Base-by-base conservation (phyloP, 306 rosid species). In the Malus fusca region DNA sequence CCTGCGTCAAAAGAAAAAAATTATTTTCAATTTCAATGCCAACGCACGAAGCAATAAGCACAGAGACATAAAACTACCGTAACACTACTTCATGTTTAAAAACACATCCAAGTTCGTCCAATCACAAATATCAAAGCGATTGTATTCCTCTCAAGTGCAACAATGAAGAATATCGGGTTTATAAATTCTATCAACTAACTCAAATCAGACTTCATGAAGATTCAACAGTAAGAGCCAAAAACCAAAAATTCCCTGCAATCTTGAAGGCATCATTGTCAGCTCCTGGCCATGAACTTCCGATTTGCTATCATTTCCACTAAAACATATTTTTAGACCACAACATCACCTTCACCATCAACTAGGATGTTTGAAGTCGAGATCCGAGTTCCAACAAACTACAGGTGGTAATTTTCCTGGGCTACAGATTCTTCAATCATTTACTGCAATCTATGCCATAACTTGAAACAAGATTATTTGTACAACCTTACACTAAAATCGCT, bases 1-100 rank as follows among this genome's bases (percentile, higher is more conserved):
- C 90, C 98, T 94, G 93, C 88, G 81, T 60, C 40, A 44, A 44
- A 61, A 66, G 58, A 69, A 30, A 68, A 33, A 33, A 33, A 1
- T 33, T 40, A 74, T 33, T 68, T 68, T 43, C 46, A 21, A 61
- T 23, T 25, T 62, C 66, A 61, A 65, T 6, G 58, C 42, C 68
- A 64, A 42, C 11, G 18, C n/a, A 56, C 8, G 26, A 35, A 14
- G 26, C 6, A 58, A 23, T 26, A 11, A 73, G 23, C 66, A 79
- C 40, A 12, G 15, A 40, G n/a, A 67, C 42, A 77, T 17, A 12
- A 59, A 25, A n/a, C 51, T 6, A 44, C 11, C n/a, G 52, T 4
- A 40, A 35, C 25, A 33, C 52, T 35, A 66, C 52, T 64, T 30
- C 42, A 18, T 9, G 35, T 17, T 37, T 19, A 4, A 60, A 11